These are phyloP conservation scores for Rhododendron molle DNA, from an alignment of 148 eudicot genomes.

Conservation along the genomic window DNA sequence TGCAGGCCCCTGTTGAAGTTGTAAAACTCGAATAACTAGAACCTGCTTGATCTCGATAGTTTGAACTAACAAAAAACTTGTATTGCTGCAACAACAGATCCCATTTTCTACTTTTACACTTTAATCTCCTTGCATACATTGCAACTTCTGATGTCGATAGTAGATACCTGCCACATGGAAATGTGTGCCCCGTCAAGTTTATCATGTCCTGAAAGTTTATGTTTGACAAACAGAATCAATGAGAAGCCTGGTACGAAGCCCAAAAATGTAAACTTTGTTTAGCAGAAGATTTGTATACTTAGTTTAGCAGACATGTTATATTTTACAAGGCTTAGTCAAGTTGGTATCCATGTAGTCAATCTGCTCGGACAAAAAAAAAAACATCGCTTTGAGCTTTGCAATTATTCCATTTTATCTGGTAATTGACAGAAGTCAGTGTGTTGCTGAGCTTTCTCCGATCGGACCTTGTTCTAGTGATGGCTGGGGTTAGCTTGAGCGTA, in stretches of 20 bases:
- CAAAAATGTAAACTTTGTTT: neutral
- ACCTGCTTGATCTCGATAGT: constrained; percentile 21
- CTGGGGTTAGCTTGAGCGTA: no score
- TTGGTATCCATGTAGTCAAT: neutral
- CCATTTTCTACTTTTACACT: constrained; percentile 52
- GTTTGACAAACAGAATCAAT: neutral
- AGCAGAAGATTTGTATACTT: neutral
- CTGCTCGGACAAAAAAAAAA: neutral
- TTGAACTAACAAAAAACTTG: constrained; percentile 35
- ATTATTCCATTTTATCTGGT: neutral
- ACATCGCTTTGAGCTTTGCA: neutral
- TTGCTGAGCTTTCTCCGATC: no score
- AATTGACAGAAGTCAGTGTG: neutral
- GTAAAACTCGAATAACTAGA: constrained; percentile 21
- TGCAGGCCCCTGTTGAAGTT: constrained; percentile 14
- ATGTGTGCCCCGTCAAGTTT: neutral
- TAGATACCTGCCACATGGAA: constrained; percentile 22
- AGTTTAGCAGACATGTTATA: neutral
- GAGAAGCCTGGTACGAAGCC: neutral
- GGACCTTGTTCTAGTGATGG: no score
- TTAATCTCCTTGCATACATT: constrained; percentile 70
- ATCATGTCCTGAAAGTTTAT: neutral
- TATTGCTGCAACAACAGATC: constrained; percentile 35
- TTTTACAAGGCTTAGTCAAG: neutral
- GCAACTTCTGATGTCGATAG: constrained; percentile 30